Percentiles rank a stretch among this genome's conserved stretches.
phyloP scores from a whole-genome alignment of 768 basidiomycete genomes.

The Agaricus blazei region DNA sequence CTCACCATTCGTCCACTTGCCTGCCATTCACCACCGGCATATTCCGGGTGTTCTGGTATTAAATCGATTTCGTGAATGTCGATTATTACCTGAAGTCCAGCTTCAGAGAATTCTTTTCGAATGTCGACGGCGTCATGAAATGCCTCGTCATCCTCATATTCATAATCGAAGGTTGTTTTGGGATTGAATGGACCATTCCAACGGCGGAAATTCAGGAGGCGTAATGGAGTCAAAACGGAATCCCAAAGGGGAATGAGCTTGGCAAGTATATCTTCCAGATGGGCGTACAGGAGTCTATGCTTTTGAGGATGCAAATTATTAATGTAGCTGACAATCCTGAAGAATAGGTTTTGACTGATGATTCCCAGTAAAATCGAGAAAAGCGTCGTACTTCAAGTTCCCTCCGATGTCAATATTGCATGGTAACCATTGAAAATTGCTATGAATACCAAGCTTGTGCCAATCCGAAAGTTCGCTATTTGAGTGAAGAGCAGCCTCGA shows the following conservation, averaged over 20 bases:
- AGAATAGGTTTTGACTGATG: too few relatives aligned
- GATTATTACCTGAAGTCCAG: slow-evolving; percentile 15
- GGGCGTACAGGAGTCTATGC: slow-evolving; percentile 18
- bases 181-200: slow-evolving; percentile 8
- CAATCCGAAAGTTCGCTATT: background rate
- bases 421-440: slow-evolving; percentile 13
- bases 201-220: background rate
- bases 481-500: background rate
- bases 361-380: background rate
- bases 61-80: slow-evolving; percentile 18
- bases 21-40: slow-evolving; percentile 18
- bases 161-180: slow-evolving; percentile 10
- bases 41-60: slow-evolving; percentile 15
- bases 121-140: background rate
- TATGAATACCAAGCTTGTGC: background rate
- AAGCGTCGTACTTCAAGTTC: slow-evolving; percentile 13
- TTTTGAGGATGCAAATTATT: slow-evolving; percentile 32
- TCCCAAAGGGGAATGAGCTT: slow-evolving; percentile 27
- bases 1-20: slow-evolving; percentile 13
- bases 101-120: background rate
- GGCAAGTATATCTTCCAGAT: slow-evolving; percentile 22
- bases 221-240: slow-evolving; percentile 16
- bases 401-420: slow-evolving; percentile 14
- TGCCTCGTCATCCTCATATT: background rate
- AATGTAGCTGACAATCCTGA: slow-evolving; percentile 29